phyloP scores from a whole-genome alignment of 495 filamentous ascomycete genomes.

The Lichina pygmaea region DNA sequence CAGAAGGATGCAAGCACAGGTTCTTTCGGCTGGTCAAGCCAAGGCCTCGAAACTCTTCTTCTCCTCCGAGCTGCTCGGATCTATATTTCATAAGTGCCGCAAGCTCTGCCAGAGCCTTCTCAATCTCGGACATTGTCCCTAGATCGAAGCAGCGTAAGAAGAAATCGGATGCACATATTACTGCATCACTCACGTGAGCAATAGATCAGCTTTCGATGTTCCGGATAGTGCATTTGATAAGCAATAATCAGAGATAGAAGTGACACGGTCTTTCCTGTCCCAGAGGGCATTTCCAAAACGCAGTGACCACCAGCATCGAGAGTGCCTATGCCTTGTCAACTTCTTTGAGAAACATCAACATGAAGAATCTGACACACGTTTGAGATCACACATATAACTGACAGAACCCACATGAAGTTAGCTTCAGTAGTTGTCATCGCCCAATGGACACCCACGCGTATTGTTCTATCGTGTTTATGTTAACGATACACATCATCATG shows the following conservation, averaged over 20 bases:
- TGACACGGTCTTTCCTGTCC: constrained; percentile 96
- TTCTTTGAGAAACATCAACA: background rate
- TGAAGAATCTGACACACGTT: constrained; percentile 22
- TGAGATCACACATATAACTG: constrained; percentile 95
- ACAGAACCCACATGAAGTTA: background rate
- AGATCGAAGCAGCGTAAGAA: constrained; percentile 10
- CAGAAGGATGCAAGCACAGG: constrained; percentile 80
- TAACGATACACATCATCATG: background rate
- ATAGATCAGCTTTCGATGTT: constrained; percentile 88
- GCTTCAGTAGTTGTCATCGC: background rate
- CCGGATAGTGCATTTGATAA: constrained; percentile 76
- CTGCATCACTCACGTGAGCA: constrained; percentile 49
- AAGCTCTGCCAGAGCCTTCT: constrained; percentile 84
- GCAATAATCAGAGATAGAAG: constrained; percentile 86
- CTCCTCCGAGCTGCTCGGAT: constrained; percentile 53
- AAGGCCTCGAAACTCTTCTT: constrained; percentile 79
- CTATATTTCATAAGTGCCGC: constrained; percentile 88
- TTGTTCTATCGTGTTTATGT: constrained; percentile 32
- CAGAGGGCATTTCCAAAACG: constrained; percentile 99
- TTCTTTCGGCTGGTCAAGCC: constrained; percentile 94
- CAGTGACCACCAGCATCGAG: constrained; percentile 87
- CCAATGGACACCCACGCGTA: constrained; percentile 35
- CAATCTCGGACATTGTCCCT: constrained; percentile 75
- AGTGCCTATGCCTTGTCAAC: constrained; percentile 23
- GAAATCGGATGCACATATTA: background rate